Evolutionary conservation across 176 grass and related monocot species (phyloP), one percentile per base, ranked within the genome.

Genomic region (Zoysia japonica): DNA sequence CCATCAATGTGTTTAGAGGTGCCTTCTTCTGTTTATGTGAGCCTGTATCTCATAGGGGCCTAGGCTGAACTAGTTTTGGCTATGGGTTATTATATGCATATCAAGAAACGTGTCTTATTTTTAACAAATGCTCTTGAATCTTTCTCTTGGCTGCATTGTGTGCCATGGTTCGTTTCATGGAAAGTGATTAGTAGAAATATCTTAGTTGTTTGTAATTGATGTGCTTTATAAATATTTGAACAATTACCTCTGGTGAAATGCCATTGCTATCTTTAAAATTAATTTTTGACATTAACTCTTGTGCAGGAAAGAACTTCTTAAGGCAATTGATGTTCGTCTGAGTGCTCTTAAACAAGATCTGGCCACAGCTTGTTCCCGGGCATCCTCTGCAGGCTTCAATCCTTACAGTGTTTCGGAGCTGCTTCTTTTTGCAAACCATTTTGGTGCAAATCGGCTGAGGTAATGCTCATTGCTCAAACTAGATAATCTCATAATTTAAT

Each of bases 291-390:
- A 56, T 56, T 53, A 46, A 79, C 28, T 67, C 52, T 56, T 87
- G 68, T 68, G 28, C 87, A 97, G 94, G 74, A 94, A 91, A 74
- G 91, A 97, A 68, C 87, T 97, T 82, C 91, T 94, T 79, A 88
- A 76, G 72, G 94, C 94, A 5, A 97, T 97, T 67, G 94, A 97
- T 82, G 87, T 97, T 80, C 91, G 94, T 48, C 82, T 97, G 61
- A 90, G 77, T 67, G 87, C 89, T 76, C 87, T 97, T 73, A 92
- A 97, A 79, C 91, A 97, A 86, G 91, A 97, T 68, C 82, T 97
- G 62, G 83, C 74, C 36, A 88, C 74, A 56, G 88, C 94, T 76
- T 97, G 91, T 90, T 82, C 85, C 64, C 87, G 89, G 43, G 94
- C 94, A 75, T 90, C 94, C 28, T 92, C 94, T 55, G 91, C 87